Evolutionary conservation across 257 asterid species (phyloP).

Genomic region (Vinca minor): DNA sequence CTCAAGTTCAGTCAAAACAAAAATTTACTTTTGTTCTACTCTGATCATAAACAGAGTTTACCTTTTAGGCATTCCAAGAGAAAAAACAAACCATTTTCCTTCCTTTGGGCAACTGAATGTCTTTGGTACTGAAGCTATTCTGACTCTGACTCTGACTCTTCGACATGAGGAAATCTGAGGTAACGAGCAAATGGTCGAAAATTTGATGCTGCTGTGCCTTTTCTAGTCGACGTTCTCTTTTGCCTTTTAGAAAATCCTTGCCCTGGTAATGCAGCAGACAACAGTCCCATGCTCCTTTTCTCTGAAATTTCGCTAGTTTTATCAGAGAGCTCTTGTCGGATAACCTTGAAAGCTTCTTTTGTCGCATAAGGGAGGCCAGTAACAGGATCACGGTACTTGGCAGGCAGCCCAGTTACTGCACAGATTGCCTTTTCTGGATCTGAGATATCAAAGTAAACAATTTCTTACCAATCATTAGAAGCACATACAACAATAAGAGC

Average conservation of each 20-base stretch:
- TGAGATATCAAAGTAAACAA: slow-evolving; percentile 31
- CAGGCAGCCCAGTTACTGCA: slow-evolving; percentile 81
- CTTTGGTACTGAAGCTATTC: slow-evolving; percentile 27
- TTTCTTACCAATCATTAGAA: not conserved
- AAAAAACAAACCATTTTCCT: too few species aligned
- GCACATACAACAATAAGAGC: too few species aligned
- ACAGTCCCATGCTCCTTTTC: slow-evolving; percentile 32
- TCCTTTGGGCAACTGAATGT: not conserved
- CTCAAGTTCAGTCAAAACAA: too few species aligned
- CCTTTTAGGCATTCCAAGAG: too few species aligned
- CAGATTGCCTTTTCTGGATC: slow-evolving; percentile 77
- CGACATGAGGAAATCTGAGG: slow-evolving; percentile 46
- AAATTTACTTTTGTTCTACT: too few species aligned
- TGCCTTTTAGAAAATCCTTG: slow-evolving; percentile 55
- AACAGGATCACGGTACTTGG: slow-evolving; percentile 84
- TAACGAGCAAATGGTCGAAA: slow-evolving; percentile 48
- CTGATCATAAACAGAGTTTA: too few species aligned
- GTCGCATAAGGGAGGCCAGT: slow-evolving; percentile 87
- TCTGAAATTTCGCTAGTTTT: slow-evolving; percentile 38
- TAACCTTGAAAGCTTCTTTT: slow-evolving; percentile 85
- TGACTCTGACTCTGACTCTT: slow-evolving; percentile 57
- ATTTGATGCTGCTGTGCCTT: slow-evolving; percentile 29
- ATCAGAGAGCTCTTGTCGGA: slow-evolving; percentile 50
- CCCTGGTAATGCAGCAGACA: slow-evolving; percentile 40
- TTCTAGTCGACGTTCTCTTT: slow-evolving; percentile 44